Evolutionary conservation across 208 protist genomes (phyloP).

Genomic region (Leishmania gerbilli): DNA sequence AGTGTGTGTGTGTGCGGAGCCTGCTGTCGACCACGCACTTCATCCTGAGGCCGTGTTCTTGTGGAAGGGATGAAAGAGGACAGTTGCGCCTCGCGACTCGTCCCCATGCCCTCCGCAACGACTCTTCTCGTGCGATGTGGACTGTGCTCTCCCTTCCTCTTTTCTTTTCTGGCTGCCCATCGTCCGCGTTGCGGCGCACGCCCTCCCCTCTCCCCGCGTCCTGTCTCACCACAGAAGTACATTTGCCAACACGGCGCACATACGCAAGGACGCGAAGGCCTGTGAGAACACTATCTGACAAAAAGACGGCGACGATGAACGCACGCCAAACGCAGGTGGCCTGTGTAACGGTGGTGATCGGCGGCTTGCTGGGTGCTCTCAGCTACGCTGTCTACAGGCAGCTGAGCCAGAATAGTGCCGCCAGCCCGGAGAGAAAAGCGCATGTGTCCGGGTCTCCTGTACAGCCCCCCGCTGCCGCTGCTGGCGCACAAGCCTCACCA

Average conservation of each 20-base stretch:
- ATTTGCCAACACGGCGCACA: not conserved
- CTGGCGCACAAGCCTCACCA: not conserved
- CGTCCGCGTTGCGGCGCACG: not conserved
- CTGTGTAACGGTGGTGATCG: not conserved
- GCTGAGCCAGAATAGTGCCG: not conserved
- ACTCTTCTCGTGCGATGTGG: not conserved
- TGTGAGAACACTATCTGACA: not conserved
- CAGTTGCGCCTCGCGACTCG: not conserved
- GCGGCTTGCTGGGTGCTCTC: constrained; percentile 24
- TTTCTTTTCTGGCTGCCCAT: not conserved
- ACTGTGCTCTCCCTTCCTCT: not conserved
- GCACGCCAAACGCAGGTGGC: not conserved
- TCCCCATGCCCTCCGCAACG: not conserved
- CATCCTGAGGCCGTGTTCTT: not conserved
- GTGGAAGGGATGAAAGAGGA: not conserved
- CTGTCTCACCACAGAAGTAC: not conserved
- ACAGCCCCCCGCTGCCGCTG: not conserved
- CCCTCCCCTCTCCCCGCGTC: not conserved
- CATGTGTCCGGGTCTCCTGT: not conserved
- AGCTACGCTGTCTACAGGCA: constrained; percentile 13
- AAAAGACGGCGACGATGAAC: not conserved
- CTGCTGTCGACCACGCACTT: not conserved
- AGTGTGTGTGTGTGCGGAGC: not conserved
- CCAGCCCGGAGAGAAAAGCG: not conserved
- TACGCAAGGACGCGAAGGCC: not conserved